These are phyloP conservation scores for Phialemoniopsis sp. DNA, from an alignment of 2,329 filamentous ascomycete genomes.

Conservation along the genomic window DNA sequence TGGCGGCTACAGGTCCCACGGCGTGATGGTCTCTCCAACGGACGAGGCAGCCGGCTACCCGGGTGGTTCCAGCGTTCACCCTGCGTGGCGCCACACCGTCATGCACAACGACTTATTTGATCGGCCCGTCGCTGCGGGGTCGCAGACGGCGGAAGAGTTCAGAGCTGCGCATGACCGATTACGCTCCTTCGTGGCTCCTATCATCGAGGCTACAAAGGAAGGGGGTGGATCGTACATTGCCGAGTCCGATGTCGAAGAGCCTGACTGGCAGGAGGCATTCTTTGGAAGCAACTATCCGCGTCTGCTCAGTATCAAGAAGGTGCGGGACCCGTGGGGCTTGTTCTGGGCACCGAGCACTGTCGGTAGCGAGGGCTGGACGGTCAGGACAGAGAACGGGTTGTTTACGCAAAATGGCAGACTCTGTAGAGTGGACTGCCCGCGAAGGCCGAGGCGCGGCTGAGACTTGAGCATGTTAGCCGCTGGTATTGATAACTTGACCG, in stretches of 20 bases:
- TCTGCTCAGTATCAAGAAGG: conserved; percentile 31
- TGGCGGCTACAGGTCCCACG: conserved; percentile 27
- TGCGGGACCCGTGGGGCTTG: conserved; percentile 34
- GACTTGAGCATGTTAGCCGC: too few relatives aligned
- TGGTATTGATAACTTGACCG: too few relatives aligned
- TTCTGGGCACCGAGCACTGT: conserved; percentile 38
- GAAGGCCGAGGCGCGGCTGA: too few relatives aligned
- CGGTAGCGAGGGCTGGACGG: conserved; percentile 41
- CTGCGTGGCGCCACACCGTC: conserved; percentile 15
- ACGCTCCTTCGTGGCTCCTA: too few relatives aligned
- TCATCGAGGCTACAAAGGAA: neutral
- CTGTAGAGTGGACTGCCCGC: too few relatives aligned
- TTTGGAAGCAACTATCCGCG: conserved; percentile 31
- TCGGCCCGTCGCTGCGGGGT: too few relatives aligned
- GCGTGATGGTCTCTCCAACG: conserved; percentile 23
- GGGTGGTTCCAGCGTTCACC: conserved; percentile 11
- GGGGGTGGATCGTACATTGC: neutral
- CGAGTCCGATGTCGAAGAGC: conserved; percentile 8
- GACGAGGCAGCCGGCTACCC: conserved; percentile 12
- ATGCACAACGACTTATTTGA: conserved; percentile 13
- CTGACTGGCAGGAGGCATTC: conserved; percentile 31
- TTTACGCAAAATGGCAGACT: too few relatives aligned
- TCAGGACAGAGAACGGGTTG: too few relatives aligned
- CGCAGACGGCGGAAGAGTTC: too few relatives aligned
- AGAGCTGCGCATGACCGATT: too few relatives aligned